Percentiles rank a stretch among this genome's conserved stretches.
Evolutionary conservation across 177 flowering plant genomes (phyloP).

Genomic region (Telopea speciosissima): DNA sequence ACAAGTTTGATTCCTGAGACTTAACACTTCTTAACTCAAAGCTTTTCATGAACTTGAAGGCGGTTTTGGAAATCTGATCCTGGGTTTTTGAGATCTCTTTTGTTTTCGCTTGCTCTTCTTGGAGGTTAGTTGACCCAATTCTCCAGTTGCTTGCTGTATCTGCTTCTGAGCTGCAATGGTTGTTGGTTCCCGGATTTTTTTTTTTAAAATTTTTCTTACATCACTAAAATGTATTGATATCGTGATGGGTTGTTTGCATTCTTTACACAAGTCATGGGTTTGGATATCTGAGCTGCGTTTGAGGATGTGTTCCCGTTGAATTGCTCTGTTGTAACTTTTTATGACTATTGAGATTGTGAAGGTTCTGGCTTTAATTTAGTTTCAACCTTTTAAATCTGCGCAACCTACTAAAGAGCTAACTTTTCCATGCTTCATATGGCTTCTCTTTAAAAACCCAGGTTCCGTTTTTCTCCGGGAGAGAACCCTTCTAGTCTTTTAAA

Average conservation of each 20-base stretch:
- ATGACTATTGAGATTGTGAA: not conserved
- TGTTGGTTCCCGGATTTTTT: not conserved
- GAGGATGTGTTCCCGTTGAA: not conserved
- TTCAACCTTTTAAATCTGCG: not conserved
- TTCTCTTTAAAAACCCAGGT: not conserved
- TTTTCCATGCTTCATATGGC: not conserved
- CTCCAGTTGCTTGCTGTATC: not conserved
- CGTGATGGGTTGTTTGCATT: constrained; percentile 1
- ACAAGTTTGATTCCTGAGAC: not conserved
- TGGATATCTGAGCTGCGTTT: constrained; percentile 9
- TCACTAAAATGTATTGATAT: not conserved
- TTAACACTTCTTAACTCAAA: no score
- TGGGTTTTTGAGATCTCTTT: constrained; percentile 11
- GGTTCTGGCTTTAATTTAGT: not conserved
- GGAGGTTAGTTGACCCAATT: constrained; percentile 15
- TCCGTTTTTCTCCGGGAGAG: not conserved
- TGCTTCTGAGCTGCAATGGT: not conserved
- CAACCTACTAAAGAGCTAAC: not conserved
- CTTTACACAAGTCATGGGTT: not conserved
- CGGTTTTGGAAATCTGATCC: constrained; percentile 9
- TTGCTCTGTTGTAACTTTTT: not conserved
- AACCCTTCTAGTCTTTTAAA: not conserved
- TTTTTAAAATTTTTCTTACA: no score
- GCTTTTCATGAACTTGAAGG: constrained; percentile 1
- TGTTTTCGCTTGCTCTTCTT: constrained; percentile 9